Evolutionary conservation across 2,329 filamentous ascomycete species (phyloP), one percentile per base, ranked within the genome.

Genomic region (Colletotrichum sp.): DNA sequence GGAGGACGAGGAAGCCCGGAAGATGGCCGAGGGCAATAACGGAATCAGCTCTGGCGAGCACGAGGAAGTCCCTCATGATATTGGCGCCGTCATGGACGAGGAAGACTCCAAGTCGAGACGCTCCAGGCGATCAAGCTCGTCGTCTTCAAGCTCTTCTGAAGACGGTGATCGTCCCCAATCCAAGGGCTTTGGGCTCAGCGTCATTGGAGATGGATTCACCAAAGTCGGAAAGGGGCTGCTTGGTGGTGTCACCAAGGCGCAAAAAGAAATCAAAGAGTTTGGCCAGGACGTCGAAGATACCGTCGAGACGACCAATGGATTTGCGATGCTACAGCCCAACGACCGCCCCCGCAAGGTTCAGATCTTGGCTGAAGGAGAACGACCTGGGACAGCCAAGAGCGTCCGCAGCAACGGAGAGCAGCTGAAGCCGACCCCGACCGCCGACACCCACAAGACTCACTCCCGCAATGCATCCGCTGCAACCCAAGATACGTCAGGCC

Each of bases 241-340:
- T 58, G 85, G 83, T 7, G 85, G 81, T 12, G 84, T 90, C 1
- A 82, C 82, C 36, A 85, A 84, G 65, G 86, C 86, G 7, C 86
- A 87, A n/a, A 83, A 85, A 13, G 88, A 85, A 5, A 81, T 90
- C 38, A 90, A 87, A 68, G 85, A 87, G 18, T 79, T 89, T 4
- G 87, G 87, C 3, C 86, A 87, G 15, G 89, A 87, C 6, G 82
- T 93, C 5, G 89, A 91, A 36, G 84, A 83, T 28, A 87, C 88
- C 13, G 79, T 93, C 24, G 90, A 89, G 69, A 88, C 87, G 6
- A 91, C 88, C 0, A 90, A 92, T 74, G 90, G 90, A 1, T 92
- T 92, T 77, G 16, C 73, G 48, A 81, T 77, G 66, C 28, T 79
- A 72, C 36, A 78, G 38, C 80, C 79, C 21, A 71, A 72, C 43